These are phyloP conservation scores for Viridothelium virens DNA, from an alignment of 495 filamentous ascomycete genomes.

Conservation along the genomic window DNA sequence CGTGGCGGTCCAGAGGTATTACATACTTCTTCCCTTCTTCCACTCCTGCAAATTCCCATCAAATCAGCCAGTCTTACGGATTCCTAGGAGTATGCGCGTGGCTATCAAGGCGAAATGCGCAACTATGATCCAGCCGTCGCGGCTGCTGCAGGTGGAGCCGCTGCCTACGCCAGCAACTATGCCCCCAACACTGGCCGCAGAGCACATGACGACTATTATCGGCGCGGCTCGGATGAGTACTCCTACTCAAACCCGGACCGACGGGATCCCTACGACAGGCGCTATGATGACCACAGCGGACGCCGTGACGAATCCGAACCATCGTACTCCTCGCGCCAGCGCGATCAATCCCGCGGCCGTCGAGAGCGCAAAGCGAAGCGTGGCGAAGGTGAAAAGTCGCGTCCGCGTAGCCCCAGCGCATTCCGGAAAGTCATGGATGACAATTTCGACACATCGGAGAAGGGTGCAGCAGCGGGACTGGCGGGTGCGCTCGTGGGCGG, in stretches of 20 bases:
- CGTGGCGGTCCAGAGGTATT: not conserved
- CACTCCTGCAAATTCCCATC: not conserved
- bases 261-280: not conserved
- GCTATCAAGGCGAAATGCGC: slow-evolving; percentile 6
- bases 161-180: slow-evolving; percentile 3
- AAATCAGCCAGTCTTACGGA: not conserved
- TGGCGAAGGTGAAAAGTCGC: slow-evolving; percentile 13
- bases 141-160: not conserved
- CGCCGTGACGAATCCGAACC: slow-evolving; percentile 1
- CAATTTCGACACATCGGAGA: slow-evolving; percentile 22
- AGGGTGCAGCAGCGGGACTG: slow-evolving; percentile 20
- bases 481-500: slow-evolving; percentile 24
- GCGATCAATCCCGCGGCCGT: slow-evolving; percentile 16
- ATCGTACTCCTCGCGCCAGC: slow-evolving; percentile 5
- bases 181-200: not conserved
- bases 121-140: slow-evolving; percentile 7
- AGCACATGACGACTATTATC: slow-evolving; percentile 1
- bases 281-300: not conserved
- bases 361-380: slow-evolving; percentile 11
- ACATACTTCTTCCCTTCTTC: not conserved
- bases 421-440: slow-evolving; percentile 23
- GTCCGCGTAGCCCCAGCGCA: slow-evolving; percentile 5
- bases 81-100: not conserved
- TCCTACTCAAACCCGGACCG: slow-evolving; percentile 8
- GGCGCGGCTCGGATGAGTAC: slow-evolving; percentile 4